Base-by-base conservation (phyloP, 208 protist species). In the Balamuthia mandrillaris region DNA sequence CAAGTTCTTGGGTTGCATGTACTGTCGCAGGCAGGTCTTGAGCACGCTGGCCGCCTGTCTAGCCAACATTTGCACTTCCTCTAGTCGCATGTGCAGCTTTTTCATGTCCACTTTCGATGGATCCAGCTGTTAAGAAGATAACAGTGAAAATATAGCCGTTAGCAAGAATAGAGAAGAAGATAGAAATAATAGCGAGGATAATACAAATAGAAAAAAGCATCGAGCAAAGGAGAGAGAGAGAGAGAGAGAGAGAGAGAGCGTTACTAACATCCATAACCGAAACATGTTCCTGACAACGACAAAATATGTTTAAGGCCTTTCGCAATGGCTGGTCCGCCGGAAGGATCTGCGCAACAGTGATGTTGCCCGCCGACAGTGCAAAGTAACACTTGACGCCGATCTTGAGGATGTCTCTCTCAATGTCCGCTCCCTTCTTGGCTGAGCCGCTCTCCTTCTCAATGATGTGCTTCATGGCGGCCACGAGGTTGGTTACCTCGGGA, bases 321-420 rank as follows among this genome's bases (percentile, higher is more conserved):
- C 47, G 47, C 18, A 18, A 10, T 10, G 10, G 47, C 18, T 10
- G 14, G 47, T 52, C 2, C 51, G 56, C 24, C 31, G 31, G 31
- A 33, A 27, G 4, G 18, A 68, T 1, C 6, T 68, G 35, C 14
- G 37, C 60, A 4, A 68, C 31, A 18, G 16, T 29, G 37, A 77
- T 14, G n/a, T 77, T 77, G 68, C 68, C 68, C 29, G 51, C 68
- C 12, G 21, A 31, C 1, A 77, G 44, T 7, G 56, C 31, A 14
- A 77, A 77, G 24, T 77, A 77, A 14, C 51, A 7, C 68, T 77
- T 77, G 39, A 77, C n/a, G 0, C 68, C 68, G 0, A 77, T 47
- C 29, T 47, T n/a, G 12, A 77, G 42, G 27, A 77, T 27, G 24
- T 77, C 56, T 24, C 56, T 77, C 45, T 77, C 68, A 41, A 77